A percentile compares a stretch with the other conserved stretches of the same genome.
These are phyloP conservation scores for Botryosphaeria agaves DNA, from an alignment of 2,329 filamentous ascomycete genomes.

Conservation along the genomic window DNA sequence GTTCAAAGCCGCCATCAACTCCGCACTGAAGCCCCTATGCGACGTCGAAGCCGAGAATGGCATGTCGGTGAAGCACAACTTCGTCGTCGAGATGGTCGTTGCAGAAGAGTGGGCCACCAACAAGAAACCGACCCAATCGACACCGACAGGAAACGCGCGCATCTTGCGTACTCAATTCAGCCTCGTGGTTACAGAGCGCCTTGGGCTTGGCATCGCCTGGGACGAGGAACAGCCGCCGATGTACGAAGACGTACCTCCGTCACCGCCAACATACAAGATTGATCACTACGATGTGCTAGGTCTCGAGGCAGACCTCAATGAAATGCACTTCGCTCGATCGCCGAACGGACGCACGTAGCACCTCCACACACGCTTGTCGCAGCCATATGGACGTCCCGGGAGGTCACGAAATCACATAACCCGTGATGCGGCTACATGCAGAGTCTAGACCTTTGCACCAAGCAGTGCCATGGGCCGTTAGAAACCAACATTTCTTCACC, in stretches of 20 bases:
- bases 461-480: too few relatives aligned
- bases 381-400: too few relatives aligned
- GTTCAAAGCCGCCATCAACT: constrained; percentile 48
- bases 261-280: constrained; percentile 45
- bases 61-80: constrained; percentile 63
- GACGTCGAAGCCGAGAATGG: constrained; percentile 60
- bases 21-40: constrained; percentile 50
- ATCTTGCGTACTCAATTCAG: constrained; percentile 88
- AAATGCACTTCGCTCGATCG: neutral
- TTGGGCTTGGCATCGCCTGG: constrained; percentile 84
- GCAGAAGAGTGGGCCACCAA: constrained; percentile 67
- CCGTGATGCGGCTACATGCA: too few relatives aligned
- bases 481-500: too few relatives aligned
- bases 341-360: too few relatives aligned
- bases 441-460: too few relatives aligned
- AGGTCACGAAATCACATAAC: too few relatives aligned
- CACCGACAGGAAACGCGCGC: constrained; percentile 76
- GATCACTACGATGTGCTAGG: neutral
- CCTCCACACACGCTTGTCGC: too few relatives aligned
- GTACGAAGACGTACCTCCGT: constrained; percentile 83
- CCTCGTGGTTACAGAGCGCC: constrained; percentile 63
- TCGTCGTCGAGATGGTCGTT: constrained; percentile 87
- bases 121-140: constrained; percentile 55
- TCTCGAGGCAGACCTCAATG: neutral
- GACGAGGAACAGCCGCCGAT: constrained; percentile 89